A percentile compares a stretch with the other conserved stretches of the same genome.
phyloP scores from a whole-genome alignment of 2,329 filamentous ascomycete species.

The Fusarium nelsonii region DNA sequence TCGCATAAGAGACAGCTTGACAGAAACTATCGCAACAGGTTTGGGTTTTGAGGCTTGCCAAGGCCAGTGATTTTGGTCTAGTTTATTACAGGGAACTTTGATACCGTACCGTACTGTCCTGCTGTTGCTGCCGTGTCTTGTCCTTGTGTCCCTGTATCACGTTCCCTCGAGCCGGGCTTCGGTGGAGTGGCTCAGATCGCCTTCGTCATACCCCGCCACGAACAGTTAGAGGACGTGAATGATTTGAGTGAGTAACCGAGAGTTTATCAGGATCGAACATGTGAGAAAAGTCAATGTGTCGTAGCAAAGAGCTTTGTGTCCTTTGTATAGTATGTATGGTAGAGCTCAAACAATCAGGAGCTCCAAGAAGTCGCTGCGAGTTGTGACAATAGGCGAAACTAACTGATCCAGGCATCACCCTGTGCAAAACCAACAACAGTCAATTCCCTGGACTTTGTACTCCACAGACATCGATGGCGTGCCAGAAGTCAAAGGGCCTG shows the following conservation, averaged over 20 bases:
- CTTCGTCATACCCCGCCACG: conserved; percentile 46
- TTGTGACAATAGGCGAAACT: conserved; percentile 13
- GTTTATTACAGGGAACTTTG: conserved; percentile 19
- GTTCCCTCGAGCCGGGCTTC: conserved; percentile 41
- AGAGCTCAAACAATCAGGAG: neutral
- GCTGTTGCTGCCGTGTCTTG: neutral
- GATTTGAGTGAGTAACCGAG: conserved; percentile 8
- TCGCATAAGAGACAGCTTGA: neutral
- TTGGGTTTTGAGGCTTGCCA: conserved; percentile 10
- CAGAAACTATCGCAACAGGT: neutral
- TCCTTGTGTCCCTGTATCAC: conserved; percentile 29
- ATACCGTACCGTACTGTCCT: neutral
- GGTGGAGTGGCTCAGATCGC: conserved; percentile 40
- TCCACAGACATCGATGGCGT: conserved; percentile 37
- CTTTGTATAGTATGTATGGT: neutral
- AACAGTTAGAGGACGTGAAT: conserved; percentile 19
- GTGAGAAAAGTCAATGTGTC: neutral
- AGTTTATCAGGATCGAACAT: conserved; percentile 9
- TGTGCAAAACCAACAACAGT: conserved; percentile 22
- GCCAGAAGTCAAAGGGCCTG: conserved; percentile 28
- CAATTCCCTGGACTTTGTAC: conserved; percentile 11
- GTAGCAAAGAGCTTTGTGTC: neutral
- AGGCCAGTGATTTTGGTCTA: conserved; percentile 4
- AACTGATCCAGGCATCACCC: conserved; percentile 4
- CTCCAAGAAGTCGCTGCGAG: neutral